Conservation (phyloP, 2,329 filamentous ascomycete species). For the Emergomyces orientalis region DNA sequence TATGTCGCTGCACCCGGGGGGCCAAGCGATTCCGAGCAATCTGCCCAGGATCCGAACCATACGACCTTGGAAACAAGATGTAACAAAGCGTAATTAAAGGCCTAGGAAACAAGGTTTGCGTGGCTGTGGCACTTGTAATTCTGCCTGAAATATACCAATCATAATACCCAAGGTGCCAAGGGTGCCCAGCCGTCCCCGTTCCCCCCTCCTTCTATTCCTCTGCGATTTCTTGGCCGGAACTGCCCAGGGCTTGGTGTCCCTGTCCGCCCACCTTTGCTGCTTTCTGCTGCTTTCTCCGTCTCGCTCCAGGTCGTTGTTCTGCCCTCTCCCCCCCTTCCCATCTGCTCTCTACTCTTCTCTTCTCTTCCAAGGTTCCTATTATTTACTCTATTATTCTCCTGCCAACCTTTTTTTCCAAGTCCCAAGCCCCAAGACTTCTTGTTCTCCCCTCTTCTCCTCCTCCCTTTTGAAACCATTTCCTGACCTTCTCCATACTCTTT, state of each 20-base stretch:
- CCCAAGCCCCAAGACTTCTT: neutral
- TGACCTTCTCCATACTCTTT: neutral
- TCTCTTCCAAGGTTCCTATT: neutral
- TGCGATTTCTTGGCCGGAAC: slow-evolving; percentile 10
- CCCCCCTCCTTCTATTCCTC: neutral
- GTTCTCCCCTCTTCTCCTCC: slow-evolving; percentile 6
- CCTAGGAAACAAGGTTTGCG: neutral
- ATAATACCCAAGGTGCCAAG: neutral
- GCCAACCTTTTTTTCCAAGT: neutral
- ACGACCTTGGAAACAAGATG: neutral
- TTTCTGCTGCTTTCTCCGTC: slow-evolving; percentile 10
- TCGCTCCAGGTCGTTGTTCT: slow-evolving; percentile 10
- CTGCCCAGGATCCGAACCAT: neutral
- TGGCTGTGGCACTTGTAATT: neutral
- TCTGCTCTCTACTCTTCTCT: neutral
- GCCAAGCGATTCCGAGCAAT: neutral
- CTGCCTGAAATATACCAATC: neutral
- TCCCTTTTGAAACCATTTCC: neutral
- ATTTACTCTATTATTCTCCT: neutral
- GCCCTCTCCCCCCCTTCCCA: slow-evolving; percentile 6
- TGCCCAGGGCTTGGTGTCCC: slow-evolving; percentile 12
- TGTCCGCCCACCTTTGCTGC: slow-evolving; percentile 14
- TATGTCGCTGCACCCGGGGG: neutral
- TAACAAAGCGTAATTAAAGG: neutral
- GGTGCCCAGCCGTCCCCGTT: neutral